These are phyloP conservation scores for Haplographium delicatum DNA, from an alignment of 495 filamentous ascomycete genomes.

Conservation along the genomic window DNA sequence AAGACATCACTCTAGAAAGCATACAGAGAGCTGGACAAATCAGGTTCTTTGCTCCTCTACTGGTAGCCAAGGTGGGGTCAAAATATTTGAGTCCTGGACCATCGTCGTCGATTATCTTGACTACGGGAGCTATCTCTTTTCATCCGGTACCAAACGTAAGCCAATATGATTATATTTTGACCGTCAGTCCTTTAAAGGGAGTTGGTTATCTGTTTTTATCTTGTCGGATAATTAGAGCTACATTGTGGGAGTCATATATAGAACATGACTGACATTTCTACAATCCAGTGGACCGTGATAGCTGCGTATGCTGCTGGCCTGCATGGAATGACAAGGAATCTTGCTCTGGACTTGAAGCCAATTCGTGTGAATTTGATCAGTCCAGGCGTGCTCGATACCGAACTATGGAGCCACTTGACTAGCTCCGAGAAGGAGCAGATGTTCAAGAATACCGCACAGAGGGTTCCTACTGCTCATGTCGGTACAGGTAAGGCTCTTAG, in stretches of 20 bases:
- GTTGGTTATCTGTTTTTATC: too few relatives aligned
- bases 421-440: conserved; percentile 27
- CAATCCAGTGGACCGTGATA: conserved; percentile 43
- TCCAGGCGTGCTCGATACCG: conserved; percentile 52
- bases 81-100: conserved; percentile 37
- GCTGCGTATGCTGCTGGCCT: conserved; percentile 33
- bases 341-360: conserved; percentile 55
- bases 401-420: conserved; percentile 33
- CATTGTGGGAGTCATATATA: too few relatives aligned
- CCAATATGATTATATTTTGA: too few relatives aligned
- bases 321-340: conserved; percentile 39
- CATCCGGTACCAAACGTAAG: conserved; percentile 40
- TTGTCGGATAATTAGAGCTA: too few relatives aligned
- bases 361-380: conserved; percentile 55
- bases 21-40: conserved; percentile 40
- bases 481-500: conserved; percentile 26
- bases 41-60: conserved; percentile 44
- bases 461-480: conserved; percentile 38
- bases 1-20: conserved; percentile 33
- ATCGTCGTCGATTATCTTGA: conserved; percentile 47
- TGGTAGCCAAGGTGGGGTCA: conserved; percentile 47
- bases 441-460: conserved; percentile 24
- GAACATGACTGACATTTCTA: too few relatives aligned
- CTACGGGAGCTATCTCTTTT: conserved; percentile 41
- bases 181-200: too few relatives aligned